Percentiles rank a stretch among this genome's conserved stretches.
phyloP scores from a whole-genome alignment of 78 protist genomes.

The Anaeramoeba flamelloides region DNA sequence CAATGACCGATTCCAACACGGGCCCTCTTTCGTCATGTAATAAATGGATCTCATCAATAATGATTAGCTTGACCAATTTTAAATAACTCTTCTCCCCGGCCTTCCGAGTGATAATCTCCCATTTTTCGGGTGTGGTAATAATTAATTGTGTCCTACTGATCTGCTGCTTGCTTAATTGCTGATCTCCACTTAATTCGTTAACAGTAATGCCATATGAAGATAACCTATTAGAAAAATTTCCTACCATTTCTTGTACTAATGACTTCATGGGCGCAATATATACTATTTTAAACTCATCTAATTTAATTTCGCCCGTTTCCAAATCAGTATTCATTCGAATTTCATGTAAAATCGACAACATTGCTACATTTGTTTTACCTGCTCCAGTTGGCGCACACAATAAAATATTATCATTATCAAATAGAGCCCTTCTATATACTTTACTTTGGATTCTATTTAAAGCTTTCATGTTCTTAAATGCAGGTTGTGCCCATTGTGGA shows the following conservation, averaged over 20 bases:
- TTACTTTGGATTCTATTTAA: neutral
- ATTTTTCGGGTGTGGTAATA: slow-evolving; percentile 98
- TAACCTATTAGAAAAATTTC: neutral
- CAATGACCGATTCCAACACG: slow-evolving; percentile 85
- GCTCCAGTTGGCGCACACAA: slow-evolving; percentile 98
- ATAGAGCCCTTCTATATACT: slow-evolving; percentile 53
- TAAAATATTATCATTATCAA: slow-evolving; percentile 59
- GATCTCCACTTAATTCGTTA: slow-evolving; percentile 92
- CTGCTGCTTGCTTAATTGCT: slow-evolving; percentile 53
- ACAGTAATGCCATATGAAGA: neutral
- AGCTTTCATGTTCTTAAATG: neutral
- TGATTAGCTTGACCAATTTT: slow-evolving; percentile 51
- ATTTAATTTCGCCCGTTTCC: neutral
- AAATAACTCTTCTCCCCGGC: slow-evolving; percentile 72
- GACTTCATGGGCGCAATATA: slow-evolving; percentile 99
- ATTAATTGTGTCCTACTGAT: slow-evolving; percentile 78
- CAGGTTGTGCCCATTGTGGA: neutral
- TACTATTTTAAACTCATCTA: slow-evolving; percentile 47
- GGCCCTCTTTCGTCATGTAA: slow-evolving; percentile 96
- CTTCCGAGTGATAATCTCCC: slow-evolving; percentile 97
- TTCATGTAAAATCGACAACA: slow-evolving; percentile 77
- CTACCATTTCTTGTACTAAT: slow-evolving; percentile 61
- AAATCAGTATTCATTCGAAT: slow-evolving; percentile 33
- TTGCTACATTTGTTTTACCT: slow-evolving; percentile 99
- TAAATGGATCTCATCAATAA: slow-evolving; percentile 82